Evolutionary conservation across 192 early-diverging fungal species (phyloP).

Genomic region (Coemansia sp.): DNA sequence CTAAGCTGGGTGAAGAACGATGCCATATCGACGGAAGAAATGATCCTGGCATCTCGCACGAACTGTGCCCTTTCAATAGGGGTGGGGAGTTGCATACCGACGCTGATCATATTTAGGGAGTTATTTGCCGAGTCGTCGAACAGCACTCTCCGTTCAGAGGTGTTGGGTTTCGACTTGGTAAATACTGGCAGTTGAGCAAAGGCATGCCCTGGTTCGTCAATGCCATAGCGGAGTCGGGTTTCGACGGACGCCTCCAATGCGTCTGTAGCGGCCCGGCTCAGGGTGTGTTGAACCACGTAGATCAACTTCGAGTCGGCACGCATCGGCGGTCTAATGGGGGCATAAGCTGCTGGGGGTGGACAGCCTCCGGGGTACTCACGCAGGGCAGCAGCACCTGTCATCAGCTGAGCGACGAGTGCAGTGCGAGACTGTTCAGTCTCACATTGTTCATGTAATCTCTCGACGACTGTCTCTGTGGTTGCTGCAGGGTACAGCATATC

Average conservation of each 20-base stretch:
- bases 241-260: not conserved
- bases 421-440: not conserved
- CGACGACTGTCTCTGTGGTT: not conserved
- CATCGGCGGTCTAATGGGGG: constrained; percentile 19
- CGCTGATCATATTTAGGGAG: constrained; percentile 15
- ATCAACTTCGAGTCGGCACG: not conserved
- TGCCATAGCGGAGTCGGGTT: constrained; percentile 6
- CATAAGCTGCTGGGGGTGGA: constrained; percentile 14
- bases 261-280: constrained; percentile 2
- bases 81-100: constrained; percentile 13
- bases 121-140: constrained; percentile 21
- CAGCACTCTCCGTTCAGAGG: constrained; percentile 8
- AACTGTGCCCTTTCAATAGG: constrained; percentile 7
- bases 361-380: constrained; percentile 23
- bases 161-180: constrained; percentile 17
- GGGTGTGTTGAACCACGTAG: constrained; percentile 7
- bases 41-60: constrained; percentile 6
- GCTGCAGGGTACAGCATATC: constrained; percentile 1
- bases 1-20: constrained; percentile 10
- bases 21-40: constrained; percentile 10
- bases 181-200: constrained; percentile 14
- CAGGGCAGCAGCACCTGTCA: constrained; percentile 3
- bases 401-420: not conserved
- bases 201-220: constrained; percentile 14
- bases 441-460: not conserved